Evolutionary conservation across 2,329 filamentous ascomycete species (phyloP).

Genomic region (Microascus cirrosus): DNA sequence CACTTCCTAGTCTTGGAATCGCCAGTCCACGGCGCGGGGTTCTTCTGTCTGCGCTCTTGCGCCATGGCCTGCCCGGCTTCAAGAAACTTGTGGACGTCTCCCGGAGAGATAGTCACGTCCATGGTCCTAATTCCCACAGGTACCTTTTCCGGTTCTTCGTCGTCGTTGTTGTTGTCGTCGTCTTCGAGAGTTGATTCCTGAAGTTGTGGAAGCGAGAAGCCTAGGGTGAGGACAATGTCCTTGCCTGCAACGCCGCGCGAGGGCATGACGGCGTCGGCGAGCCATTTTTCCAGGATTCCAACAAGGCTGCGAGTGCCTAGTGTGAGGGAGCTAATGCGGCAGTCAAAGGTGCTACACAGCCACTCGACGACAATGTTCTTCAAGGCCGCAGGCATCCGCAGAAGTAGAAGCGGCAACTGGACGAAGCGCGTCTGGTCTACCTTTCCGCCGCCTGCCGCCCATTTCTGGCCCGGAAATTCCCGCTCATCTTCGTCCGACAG

Average conservation of each 20-base stretch:
- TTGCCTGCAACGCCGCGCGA: constrained; percentile 21
- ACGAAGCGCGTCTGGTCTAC: constrained; percentile 22
- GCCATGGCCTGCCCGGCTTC: constrained; percentile 22
- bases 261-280: constrained; percentile 21
- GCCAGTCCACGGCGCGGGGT: constrained; percentile 15
- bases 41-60: constrained; percentile 4
- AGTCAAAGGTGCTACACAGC: constrained; percentile 42
- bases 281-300: constrained; percentile 39
- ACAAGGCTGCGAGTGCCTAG: constrained; percentile 40
- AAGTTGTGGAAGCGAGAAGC: constrained; percentile 29
- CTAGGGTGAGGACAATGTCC: constrained; percentile 39
- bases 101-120: constrained; percentile 38
- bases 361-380: constrained; percentile 39
- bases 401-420: constrained; percentile 37
- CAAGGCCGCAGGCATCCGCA: constrained; percentile 43
- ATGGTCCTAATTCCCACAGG: constrained; percentile 26
- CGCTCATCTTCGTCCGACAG: constrained; percentile 5
- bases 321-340: constrained; percentile 36
- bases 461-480: neutral
- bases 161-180: too few relatives aligned
- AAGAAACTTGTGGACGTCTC: constrained; percentile 35
- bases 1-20: constrained; percentile 27
- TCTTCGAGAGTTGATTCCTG: constrained; percentile 8
- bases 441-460: neutral
- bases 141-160: constrained; percentile 8